Conservation (phyloP, 164 flowering plant genomes). For the Tetrastigma voinierianum region DNA sequence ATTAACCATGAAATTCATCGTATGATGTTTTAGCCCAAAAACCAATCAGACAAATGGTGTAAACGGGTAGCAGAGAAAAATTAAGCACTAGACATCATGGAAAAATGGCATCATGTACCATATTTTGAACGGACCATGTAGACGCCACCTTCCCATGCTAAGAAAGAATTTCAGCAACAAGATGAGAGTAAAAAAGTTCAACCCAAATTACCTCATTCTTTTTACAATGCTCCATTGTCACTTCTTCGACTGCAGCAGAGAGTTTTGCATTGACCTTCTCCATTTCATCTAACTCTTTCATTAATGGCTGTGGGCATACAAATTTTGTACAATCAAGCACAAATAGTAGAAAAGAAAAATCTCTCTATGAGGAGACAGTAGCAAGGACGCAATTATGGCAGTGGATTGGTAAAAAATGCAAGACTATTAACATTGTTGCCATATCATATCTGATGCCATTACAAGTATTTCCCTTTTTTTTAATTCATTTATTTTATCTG, state of each 20-base stretch:
- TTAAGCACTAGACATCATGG: no score
- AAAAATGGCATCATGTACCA: no score
- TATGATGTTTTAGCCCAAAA: no score
- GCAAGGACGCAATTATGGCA: not conserved
- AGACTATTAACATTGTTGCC: not conserved
- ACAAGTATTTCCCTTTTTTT: not conserved
- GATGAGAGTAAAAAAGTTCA: not conserved
- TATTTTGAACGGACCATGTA: no score
- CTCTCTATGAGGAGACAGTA: not conserved
- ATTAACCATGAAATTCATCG: no score
- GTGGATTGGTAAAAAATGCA: not conserved
- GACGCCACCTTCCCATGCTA: not conserved
- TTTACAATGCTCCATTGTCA: conserved; percentile 74
- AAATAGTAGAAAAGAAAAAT: not conserved
- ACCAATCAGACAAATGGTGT: no score
- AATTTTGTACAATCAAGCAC: conserved; percentile 4
- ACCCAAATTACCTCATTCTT: conserved; percentile 72
- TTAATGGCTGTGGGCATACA: conserved; percentile 49
- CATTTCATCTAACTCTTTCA: conserved; percentile 91
- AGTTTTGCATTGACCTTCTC: conserved; percentile 82
- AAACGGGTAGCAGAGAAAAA: no score
- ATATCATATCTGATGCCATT: not conserved
- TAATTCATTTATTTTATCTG: not conserved
- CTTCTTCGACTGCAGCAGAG: conserved; percentile 87
- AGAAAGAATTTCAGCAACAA: not conserved